These are phyloP conservation scores for Clarireedia sp. DNA, from an alignment of 2,329 filamentous ascomycete species.

Conservation along the genomic window DNA sequence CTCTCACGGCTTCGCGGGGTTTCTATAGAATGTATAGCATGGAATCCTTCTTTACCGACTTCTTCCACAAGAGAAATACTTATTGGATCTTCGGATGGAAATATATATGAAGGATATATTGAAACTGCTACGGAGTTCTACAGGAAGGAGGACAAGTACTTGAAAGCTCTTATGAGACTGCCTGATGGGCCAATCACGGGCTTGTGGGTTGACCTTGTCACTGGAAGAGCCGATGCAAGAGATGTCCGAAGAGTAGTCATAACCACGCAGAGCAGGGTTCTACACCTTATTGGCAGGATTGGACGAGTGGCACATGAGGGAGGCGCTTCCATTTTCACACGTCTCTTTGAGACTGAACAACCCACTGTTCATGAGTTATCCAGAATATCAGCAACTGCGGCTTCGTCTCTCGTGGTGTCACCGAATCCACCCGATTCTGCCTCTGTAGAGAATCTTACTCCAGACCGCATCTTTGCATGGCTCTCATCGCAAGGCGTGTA, in stretches of 20 bases:
- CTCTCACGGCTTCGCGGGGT: slow-evolving; percentile 79
- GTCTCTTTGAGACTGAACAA: slow-evolving; percentile 79
- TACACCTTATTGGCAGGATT: slow-evolving; percentile 74
- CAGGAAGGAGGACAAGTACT: slow-evolving; percentile 85
- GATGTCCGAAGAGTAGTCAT: slow-evolving; percentile 74
- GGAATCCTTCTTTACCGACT: slow-evolving; percentile 89
- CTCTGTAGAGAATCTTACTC: slow-evolving; percentile 46
- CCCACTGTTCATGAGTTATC: slow-evolving; percentile 68
- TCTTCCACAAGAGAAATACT: slow-evolving; percentile 92
- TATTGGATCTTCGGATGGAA: slow-evolving; percentile 84
- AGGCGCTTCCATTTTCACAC: slow-evolving; percentile 76
- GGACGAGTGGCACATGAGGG: slow-evolving; percentile 68
- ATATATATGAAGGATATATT: slow-evolving; percentile 90
- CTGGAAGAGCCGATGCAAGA: slow-evolving; percentile 41
- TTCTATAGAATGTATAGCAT: slow-evolving; percentile 80
- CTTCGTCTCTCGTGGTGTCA: slow-evolving; percentile 65
- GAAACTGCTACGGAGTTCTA: slow-evolving; percentile 95
- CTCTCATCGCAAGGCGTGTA: slow-evolving; percentile 79
- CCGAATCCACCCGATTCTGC: slow-evolving; percentile 58
- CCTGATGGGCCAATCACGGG: slow-evolving; percentile 79
- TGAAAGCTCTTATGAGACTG: slow-evolving; percentile 75
- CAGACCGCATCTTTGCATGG: slow-evolving; percentile 81
- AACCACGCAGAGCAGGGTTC: slow-evolving; percentile 67
- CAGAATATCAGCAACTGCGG: slow-evolving; percentile 47
- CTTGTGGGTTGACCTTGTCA: slow-evolving; percentile 70